Conservation (phyloP, 1,284 basidiomycete species). For the Ganoderma leucocontextum region DNA sequence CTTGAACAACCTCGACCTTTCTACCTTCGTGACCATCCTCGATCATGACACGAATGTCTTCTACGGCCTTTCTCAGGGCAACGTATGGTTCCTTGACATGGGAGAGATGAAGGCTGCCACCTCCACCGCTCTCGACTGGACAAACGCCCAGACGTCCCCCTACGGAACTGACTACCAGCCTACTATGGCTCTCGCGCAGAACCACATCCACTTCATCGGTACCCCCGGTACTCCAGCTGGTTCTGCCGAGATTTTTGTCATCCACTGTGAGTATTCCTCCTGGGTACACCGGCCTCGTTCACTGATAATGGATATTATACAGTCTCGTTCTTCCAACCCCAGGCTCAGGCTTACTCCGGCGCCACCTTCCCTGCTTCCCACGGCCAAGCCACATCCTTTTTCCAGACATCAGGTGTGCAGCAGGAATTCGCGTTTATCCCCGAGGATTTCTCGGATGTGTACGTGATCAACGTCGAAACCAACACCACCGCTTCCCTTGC, state of each 20-base stretch:
- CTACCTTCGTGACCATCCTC: constrained; percentile 69
- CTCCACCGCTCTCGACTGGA: constrained; percentile 66
- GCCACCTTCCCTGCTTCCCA: constrained; percentile 77
- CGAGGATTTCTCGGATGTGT: constrained; percentile 80
- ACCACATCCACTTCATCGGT: constrained; percentile 83
- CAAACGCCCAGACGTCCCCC: constrained; percentile 58
- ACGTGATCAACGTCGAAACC: constrained; percentile 81
- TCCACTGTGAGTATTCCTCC: constrained; percentile 75
- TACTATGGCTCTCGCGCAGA: constrained; percentile 81
- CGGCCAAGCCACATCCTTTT: constrained; percentile 82
- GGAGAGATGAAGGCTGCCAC: constrained; percentile 65
- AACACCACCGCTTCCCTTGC: constrained; percentile 81
- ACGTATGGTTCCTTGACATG: constrained; percentile 76
- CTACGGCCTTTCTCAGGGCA: constrained; percentile 69
- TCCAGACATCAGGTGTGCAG: constrained; percentile 72
- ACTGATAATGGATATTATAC: background rate
- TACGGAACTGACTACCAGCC: constrained; percentile 69
- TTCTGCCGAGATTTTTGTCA: constrained; percentile 82
- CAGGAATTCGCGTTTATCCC: constrained; percentile 88
- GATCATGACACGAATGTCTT: constrained; percentile 92
- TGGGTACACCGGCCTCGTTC: background rate
- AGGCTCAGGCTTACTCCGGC: constrained; percentile 68
- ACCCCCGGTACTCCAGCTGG: constrained; percentile 73
- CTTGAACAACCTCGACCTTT: constrained; percentile 61
- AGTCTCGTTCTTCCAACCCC: constrained; percentile 86